Conservation (phyloP, 441 rosid species). For the Manihot esculenta region DNA sequence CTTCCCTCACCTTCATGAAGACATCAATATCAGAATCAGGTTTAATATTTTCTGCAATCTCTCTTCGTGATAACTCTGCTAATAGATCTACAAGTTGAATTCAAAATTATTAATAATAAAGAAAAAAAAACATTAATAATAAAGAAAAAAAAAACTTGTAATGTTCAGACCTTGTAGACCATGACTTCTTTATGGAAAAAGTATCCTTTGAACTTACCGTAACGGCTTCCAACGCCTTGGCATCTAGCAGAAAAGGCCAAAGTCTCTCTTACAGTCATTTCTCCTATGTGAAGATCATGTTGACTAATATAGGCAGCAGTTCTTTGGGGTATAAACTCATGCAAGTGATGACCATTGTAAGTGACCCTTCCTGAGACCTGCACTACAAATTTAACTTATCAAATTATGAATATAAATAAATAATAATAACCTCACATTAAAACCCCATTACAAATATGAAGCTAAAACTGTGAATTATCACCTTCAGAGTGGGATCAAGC, state of each 20-base stretch:
- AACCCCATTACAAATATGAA: neutral
- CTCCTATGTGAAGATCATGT: slow-evolving; percentile 31
- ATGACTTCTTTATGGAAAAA: neutral
- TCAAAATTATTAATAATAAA: too few species aligned
- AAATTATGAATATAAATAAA: neutral
- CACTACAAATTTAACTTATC: slow-evolving; percentile 3
- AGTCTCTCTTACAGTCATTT: slow-evolving; percentile 39
- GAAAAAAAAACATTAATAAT: neutral
- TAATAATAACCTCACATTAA: neutral
- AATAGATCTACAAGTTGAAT: slow-evolving; percentile 25
- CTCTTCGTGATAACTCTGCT: slow-evolving; percentile 31
- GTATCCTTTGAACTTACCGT: slow-evolving; percentile 21
- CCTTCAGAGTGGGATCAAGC: slow-evolving; percentile 29
- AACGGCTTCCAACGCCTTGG: slow-evolving; percentile 30
- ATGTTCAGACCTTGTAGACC: too few species aligned
- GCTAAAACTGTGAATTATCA: neutral
- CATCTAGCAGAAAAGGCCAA: slow-evolving; percentile 38
- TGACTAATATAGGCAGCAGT: slow-evolving; percentile 35
- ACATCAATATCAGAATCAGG: slow-evolving; percentile 39
- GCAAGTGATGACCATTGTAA: slow-evolving; percentile 29
- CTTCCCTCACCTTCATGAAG: slow-evolving; percentile 33
- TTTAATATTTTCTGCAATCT: slow-evolving; percentile 28
- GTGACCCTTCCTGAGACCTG: slow-evolving; percentile 31
- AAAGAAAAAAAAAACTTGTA: neutral
- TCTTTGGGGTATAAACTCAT: slow-evolving; percentile 34